Conservation (phyloP, 2,329 filamentous ascomycete genomes). For the Colletotrichum sidae region DNA sequence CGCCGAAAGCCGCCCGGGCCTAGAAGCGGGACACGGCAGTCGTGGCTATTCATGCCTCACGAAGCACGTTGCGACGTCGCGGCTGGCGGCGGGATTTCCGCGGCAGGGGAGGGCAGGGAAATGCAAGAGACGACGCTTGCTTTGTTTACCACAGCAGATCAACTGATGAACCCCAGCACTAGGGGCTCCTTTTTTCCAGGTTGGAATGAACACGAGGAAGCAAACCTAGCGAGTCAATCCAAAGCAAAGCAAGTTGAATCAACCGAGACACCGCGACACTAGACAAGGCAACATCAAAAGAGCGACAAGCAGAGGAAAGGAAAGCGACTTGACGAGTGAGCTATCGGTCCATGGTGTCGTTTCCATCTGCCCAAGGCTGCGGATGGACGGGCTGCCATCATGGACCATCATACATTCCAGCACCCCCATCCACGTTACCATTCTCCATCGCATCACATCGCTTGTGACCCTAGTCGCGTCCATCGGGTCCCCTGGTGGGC, state of each 20-base stretch:
- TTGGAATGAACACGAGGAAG: too few relatives aligned
- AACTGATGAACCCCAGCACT: too few relatives aligned
- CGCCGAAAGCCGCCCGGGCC: slow-evolving; percentile 22
- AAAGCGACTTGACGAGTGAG: background rate
- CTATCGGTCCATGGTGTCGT: background rate
- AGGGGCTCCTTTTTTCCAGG: too few relatives aligned
- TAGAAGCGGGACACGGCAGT: slow-evolving; percentile 19
- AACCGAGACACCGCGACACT: too few relatives aligned
- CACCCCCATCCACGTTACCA: background rate
- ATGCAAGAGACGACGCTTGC: background rate
- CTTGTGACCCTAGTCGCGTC: slow-evolving; percentile 1
- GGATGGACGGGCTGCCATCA: background rate
- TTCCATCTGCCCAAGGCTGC: background rate
- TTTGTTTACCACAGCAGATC: slow-evolving; percentile 3
- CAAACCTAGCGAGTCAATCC: too few relatives aligned
- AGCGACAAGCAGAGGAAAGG: background rate
- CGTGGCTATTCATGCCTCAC: slow-evolving; percentile 8
- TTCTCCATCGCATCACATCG: background rate
- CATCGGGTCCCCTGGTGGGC: slow-evolving; percentile 28
- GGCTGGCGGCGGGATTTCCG: slow-evolving; percentile 29
- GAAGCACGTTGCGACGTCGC: slow-evolving; percentile 31
- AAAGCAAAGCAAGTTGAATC: too few relatives aligned
- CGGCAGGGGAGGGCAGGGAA: too few relatives aligned
- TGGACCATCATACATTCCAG: background rate
- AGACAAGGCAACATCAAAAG: background rate